phyloP scores from a whole-genome alignment of 2,329 filamentous ascomycete species.

The Raffaelea deltoideospora region DNA sequence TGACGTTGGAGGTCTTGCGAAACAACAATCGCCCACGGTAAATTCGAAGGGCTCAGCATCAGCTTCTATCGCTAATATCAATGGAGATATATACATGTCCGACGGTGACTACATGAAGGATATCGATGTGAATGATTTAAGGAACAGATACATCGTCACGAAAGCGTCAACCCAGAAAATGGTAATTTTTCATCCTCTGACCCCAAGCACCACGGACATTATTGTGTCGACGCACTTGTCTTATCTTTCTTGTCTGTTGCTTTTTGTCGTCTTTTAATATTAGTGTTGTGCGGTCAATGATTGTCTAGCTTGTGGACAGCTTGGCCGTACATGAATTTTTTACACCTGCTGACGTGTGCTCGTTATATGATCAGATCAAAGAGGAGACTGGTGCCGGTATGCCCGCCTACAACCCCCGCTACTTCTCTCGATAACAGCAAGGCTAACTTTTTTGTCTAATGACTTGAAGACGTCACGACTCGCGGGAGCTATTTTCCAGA shows the following conservation, averaged over 20 bases:
- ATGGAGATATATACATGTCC: constrained; percentile 81
- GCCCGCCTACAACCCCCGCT: constrained; percentile 27
- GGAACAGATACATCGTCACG: constrained; percentile 92
- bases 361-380: constrained; percentile 78
- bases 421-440: not conserved
- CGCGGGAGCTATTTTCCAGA: constrained; percentile 94
- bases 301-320: constrained; percentile 61
- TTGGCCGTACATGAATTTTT: constrained; percentile 47
- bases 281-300: constrained; percentile 35
- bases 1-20: constrained; percentile 72
- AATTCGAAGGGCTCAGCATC: constrained; percentile 22
- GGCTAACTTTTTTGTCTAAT: constrained; percentile 39
- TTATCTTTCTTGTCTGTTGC: constrained; percentile 1
- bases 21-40: constrained; percentile 24
- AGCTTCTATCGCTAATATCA: constrained; percentile 40
- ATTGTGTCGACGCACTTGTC: too few relatives aligned
- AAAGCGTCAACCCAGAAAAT: constrained; percentile 97
- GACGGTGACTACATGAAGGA: constrained; percentile 98
- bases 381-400: constrained; percentile 99
- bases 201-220: too few relatives aligned
- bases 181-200: constrained; percentile 69
- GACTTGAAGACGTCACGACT: constrained; percentile 88
- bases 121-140: constrained; percentile 95
- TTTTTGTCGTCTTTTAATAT: constrained; percentile 21
- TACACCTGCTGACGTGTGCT: constrained; percentile 86